Conservation (phyloP, 306 rosid species). For the Purshia tridentata region DNA sequence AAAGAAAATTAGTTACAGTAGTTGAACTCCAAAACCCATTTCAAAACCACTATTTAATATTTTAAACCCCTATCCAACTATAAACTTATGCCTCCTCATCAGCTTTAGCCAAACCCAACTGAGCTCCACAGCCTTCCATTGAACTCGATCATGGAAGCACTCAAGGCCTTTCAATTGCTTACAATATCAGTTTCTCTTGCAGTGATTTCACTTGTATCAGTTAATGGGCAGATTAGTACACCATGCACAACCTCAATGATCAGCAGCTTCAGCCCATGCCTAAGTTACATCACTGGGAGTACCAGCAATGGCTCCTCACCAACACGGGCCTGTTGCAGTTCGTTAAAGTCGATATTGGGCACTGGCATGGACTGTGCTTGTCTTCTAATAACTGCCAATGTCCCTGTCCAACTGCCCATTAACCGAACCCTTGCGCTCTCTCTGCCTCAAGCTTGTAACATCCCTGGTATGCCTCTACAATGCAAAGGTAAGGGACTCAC, state of each 20-base stretch:
- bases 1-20: slow-evolving; percentile 35
- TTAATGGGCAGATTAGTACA: slow-evolving; percentile 39
- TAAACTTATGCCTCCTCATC: slow-evolving; percentile 21
- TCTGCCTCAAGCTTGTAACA: slow-evolving; percentile 57
- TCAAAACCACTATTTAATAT: slow-evolving; percentile 28
- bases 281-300: slow-evolving; percentile 73
- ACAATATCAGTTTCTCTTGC: slow-evolving; percentile 29
- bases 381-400: slow-evolving; percentile 51
- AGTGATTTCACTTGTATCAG: slow-evolving; percentile 24
- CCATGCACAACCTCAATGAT: slow-evolving; percentile 68
- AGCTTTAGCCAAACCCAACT: slow-evolving; percentile 16
- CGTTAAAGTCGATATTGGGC: slow-evolving; percentile 41
- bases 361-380: slow-evolving; percentile 65
- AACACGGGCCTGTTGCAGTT: slow-evolving; percentile 49
- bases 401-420: slow-evolving; percentile 59
- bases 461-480: slow-evolving; percentile 32
- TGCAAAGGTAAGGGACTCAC: slow-evolving; percentile 55
- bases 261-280: slow-evolving; percentile 72
- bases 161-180: slow-evolving; percentile 24
- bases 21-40: slow-evolving; percentile 55
- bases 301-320: slow-evolving; percentile 49
- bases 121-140: neutral
- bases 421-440: slow-evolving; percentile 40
- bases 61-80: slow-evolving; percentile 8
- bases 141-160: slow-evolving; percentile 42